Evolutionary conservation across 2,329 filamentous ascomycete species (phyloP), one percentile per base, ranked within the genome.

Genomic region (Thelonectria rubi): DNA sequence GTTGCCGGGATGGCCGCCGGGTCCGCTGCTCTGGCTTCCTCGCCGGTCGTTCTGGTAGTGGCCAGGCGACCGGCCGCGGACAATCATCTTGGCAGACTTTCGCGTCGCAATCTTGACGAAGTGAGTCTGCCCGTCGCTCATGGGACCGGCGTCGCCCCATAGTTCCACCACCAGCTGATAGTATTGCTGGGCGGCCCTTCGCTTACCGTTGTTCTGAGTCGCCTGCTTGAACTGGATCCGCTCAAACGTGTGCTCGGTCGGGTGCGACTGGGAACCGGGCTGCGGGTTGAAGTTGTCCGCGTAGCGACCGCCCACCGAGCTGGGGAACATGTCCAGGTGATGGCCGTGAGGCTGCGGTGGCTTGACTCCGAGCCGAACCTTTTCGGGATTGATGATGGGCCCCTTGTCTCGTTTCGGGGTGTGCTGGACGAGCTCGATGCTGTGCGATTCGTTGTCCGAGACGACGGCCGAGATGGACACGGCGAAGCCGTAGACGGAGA

Each of bases 171-270:
- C 86, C n/a, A 97, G 83, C 70, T 95, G 92, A 72, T 96, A 97
- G 76, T 93, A 97, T 70, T 97, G 94, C 73, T 97, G 93, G 17
- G 93, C 92, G 1, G 93, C 93, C 58, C 94, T 84, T 68, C 94
- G 85, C 76, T 97, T 97, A 48, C 93, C 93, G 68, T 97, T 97
- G 79, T 97, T 97, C 21, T 93, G 92, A 0, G 93, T 97, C 1
- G 94, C 93, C 66, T 92, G 92, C 76, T 97, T 96, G 84, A 97
- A 97, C 71, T 97, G 93, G 53, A 97, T 95, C 11, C 94, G 88
- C 74, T 97, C 93, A 73, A 96, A 97, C 0, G 84, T 87, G 65
- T 87, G 83, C 67, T 88, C 85, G 7, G 79, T 84, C 5, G 82
- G 80, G 15, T 79, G 77, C 73, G 49, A 74, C 66, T 80, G 77